Percentiles rank a stretch among this genome's conserved stretches.
These are phyloP conservation scores for Themeda triandra DNA, from an alignment of 176 grass and related monocot species.

Conservation along the genomic window DNA sequence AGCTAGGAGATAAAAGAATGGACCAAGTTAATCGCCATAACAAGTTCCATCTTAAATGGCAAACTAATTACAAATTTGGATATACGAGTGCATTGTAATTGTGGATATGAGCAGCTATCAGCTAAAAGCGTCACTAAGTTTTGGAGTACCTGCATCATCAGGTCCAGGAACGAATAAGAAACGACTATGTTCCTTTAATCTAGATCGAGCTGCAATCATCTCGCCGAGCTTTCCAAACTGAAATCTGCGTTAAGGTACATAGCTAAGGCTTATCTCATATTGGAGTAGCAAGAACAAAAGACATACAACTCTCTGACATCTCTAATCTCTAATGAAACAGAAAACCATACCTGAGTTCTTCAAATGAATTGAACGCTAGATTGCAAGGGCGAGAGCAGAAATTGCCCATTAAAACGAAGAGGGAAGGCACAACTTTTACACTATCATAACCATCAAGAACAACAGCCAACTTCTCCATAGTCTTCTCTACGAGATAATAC, in stretches of 20 bases:
- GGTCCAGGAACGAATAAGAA: constrained; percentile 93
- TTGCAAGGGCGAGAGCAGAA: constrained; percentile 89
- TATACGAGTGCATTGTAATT: not conserved
- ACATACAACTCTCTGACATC: not conserved
- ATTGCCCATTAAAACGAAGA: constrained; percentile 97
- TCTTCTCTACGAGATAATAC: constrained; percentile 71
- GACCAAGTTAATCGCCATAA: not conserved
- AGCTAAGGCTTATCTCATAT: constrained; percentile 6
- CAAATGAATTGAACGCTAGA: constrained; percentile 81
- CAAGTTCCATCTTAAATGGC: not conserved
- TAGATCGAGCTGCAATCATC: constrained; percentile 72
- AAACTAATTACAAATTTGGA: not conserved
- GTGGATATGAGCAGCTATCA: constrained; percentile 9
- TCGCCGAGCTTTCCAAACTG: constrained; percentile 91
- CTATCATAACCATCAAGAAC: constrained; percentile 91
- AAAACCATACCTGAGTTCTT: constrained; percentile 68
- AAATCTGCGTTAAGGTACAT: constrained; percentile 45
- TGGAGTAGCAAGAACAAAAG: not conserved
- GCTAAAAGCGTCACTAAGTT: constrained; percentile 22
- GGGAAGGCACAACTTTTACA: constrained; percentile 82
- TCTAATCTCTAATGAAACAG: constrained; percentile 1
- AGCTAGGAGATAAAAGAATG: constrained; percentile 6
- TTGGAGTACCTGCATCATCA: constrained; percentile 77
- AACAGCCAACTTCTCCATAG: constrained; percentile 79
- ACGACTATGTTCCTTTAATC: constrained; percentile 77